These are phyloP conservation scores for Musa schizocarpa DNA, from an alignment of 176 grass and related monocot species.

Conservation along the genomic window DNA sequence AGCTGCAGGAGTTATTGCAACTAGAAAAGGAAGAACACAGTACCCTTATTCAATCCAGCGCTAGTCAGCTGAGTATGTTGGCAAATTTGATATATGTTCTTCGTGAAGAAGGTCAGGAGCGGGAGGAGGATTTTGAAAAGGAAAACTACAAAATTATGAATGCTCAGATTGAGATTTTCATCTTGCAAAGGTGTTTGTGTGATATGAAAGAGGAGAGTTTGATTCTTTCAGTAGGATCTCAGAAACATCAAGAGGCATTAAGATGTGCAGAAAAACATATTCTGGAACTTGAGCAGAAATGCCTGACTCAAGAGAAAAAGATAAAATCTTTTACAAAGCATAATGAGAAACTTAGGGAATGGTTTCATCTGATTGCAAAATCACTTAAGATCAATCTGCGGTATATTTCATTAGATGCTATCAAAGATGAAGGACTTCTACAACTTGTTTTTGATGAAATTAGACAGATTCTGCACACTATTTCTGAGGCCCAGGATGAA, in stretches of 20 bases:
- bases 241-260: conserved; percentile 31
- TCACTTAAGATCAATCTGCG: conserved; percentile 69
- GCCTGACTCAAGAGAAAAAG: conserved; percentile 35
- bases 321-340: conserved; percentile 28
- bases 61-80: conserved; percentile 9
- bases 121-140: conserved; percentile 54
- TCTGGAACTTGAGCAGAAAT: conserved; percentile 11
- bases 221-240: conserved; percentile 21
- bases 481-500: conserved; percentile 79
- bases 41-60: conserved; percentile 33
- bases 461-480: conserved; percentile 46
- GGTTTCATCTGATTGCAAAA: conserved; percentile 53
- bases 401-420: conserved; percentile 43
- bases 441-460: conserved; percentile 90
- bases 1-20: conserved; percentile 42
- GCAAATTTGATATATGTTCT: conserved; percentile 36
- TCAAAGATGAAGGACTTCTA: conserved; percentile 74
- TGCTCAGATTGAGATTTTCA: conserved; percentile 62
- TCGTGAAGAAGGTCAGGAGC: conserved; percentile 32
- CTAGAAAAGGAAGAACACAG: conserved; percentile 41
- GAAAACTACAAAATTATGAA: conserved; percentile 50
- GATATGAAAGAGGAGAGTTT: conserved; percentile 58
- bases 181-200: conserved; percentile 64
- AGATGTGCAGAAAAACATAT: neutral
- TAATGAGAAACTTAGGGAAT: conserved; percentile 52